Conservation (phyloP, 306 rosid species). For the Myrica gale region DNA sequence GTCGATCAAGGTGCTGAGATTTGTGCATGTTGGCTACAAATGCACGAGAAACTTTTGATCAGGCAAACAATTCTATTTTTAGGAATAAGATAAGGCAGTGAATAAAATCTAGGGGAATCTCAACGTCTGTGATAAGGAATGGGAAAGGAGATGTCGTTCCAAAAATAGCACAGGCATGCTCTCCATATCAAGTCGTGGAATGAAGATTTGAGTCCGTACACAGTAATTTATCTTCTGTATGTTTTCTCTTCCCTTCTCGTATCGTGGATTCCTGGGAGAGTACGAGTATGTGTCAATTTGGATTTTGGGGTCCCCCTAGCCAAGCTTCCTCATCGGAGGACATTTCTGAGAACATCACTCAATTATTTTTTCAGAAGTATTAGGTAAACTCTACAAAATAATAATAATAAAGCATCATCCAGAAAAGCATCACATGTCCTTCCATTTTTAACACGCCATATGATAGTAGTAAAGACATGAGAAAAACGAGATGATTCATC, state of each 20-base stretch:
- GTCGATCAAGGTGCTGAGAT: too few relatives aligned
- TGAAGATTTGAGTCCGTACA: constrained; percentile 9
- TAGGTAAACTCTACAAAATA: too few relatives aligned
- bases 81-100: background rate
- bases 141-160: constrained; percentile 22
- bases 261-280: background rate
- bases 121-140: constrained; percentile 12
- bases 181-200: background rate
- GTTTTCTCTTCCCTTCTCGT: background rate
- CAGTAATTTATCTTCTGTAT: background rate
- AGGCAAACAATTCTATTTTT: background rate
- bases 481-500: too few relatives aligned
- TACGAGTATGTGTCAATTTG: background rate
- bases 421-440: too few relatives aligned
- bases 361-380: too few relatives aligned
- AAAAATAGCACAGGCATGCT: background rate
- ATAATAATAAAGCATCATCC: too few relatives aligned
- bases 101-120: constrained; percentile 3
- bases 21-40: too few relatives aligned
- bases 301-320: background rate
- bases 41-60: background rate
- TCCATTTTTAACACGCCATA: too few relatives aligned
- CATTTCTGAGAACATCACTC: background rate
- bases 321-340: background rate
- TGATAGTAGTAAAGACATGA: too few relatives aligned